These are phyloP conservation scores for Prototheca wickerhamii DNA, from an alignment of 163 green algal genomes.

Conservation along the genomic window DNA sequence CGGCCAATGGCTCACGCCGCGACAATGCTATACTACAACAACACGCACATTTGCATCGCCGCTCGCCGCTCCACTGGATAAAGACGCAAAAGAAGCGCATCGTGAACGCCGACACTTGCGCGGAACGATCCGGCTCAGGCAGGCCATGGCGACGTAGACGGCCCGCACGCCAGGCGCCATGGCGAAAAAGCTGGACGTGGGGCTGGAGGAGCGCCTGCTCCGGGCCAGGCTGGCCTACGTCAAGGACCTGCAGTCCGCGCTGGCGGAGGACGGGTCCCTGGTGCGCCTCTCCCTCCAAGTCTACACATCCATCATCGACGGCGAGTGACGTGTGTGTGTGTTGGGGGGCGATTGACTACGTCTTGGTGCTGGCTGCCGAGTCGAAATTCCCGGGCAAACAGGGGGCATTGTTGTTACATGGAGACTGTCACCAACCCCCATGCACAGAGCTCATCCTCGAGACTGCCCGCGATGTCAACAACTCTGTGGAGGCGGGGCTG, in stretches of 20 bases:
- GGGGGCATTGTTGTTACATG: background rate
- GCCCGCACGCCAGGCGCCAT: background rate
- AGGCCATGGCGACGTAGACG: too few species aligned
- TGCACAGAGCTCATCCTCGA: background rate
- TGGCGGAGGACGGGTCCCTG: background rate
- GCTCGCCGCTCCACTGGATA: too few species aligned
- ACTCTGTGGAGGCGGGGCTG: background rate
- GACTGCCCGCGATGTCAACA: background rate
- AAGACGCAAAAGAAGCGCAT: too few species aligned
- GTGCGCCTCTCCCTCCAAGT: background rate
- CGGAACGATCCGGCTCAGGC: too few species aligned
- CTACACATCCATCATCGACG: slow-evolving; percentile 1
- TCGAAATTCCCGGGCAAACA: background rate
- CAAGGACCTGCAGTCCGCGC: background rate
- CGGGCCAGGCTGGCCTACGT: background rate
- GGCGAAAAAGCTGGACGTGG: background rate
- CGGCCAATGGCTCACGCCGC: too few species aligned
- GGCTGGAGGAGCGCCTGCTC: background rate
- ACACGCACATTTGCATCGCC: too few species aligned
- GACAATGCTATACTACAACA: too few species aligned
- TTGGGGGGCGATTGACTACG: too few species aligned
- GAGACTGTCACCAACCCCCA: background rate
- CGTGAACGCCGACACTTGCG: too few species aligned
- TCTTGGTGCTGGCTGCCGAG: background rate
- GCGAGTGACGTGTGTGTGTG: background rate